Evolutionary conservation across 352 stramenopile species (phyloP), one percentile per base, ranked within the genome.

Genomic region (Phytopythium aichiense): DNA sequence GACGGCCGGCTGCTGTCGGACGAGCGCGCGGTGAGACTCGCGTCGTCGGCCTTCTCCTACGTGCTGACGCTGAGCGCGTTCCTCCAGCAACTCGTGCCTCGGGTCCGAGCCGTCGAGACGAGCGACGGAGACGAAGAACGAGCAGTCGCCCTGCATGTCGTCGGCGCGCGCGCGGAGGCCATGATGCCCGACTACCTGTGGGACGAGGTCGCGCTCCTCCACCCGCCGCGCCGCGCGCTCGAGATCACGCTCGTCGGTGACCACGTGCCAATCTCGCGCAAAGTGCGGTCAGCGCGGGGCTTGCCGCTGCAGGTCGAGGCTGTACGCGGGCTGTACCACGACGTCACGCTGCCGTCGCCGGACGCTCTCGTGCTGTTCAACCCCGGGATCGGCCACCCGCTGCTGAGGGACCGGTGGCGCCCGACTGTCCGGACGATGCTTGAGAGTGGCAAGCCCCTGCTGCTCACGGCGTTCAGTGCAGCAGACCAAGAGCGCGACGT

Each of bases 311-410:
- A 71, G 18, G 25, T 90, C 40, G 63, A 88, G 23, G 64, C 72
- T 46, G 74, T 79, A 45, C 67, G 72, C 20, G 79, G 77, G 25
- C 53, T 89, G 16, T 90, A 90, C 56, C 81, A 90, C 60, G 59
- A 81, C 12, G 53, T 73, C 9, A 56, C 76, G 15, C 20, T 69
- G 22, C 55, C 61, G 0, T 65, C 65, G 0, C 76, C 81, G 5
- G 67, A 90, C 33, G 79, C 77, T 1, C 87, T 87, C 43, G 81
- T 85, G 65, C 63, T 92, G 20, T 92, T 88, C 66, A 92, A 92
- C 42, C 81, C 81, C 12, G 84, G 84, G 15, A 63, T 92, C 15
- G 84, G 81, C 7, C 84, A 92, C 59, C 71, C 76, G 6, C 60
- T 62, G 33, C 59, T 92, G 18, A 62, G 66, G 42, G 61, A 68